Percentiles rank a stretch among this genome's conserved stretches.
Evolutionary conservation across 192 early-diverging fungal genomes (phyloP).

Genomic region (Rhizoclosmatium globosum): DNA sequence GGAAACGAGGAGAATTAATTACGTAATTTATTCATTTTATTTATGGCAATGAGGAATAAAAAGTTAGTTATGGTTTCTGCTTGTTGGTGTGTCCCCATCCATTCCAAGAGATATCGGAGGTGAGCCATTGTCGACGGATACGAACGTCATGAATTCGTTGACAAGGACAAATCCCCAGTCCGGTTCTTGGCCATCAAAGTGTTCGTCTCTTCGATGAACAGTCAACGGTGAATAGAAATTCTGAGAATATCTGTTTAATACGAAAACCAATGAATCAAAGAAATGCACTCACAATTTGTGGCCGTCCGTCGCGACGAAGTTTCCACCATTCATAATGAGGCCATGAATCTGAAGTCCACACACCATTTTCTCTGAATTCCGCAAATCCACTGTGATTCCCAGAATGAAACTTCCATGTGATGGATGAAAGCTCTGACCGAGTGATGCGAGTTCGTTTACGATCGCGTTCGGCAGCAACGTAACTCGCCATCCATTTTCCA

Average conservation of each 20-base stretch:
- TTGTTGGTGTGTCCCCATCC: not conserved
- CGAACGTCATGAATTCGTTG: slow-evolving; percentile 7
- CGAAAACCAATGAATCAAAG: not conserved
- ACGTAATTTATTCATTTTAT: not conserved
- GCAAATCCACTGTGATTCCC: slow-evolving; percentile 3
- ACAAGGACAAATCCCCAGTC: not conserved
- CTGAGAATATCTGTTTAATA: not conserved
- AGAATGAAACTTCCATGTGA: slow-evolving; percentile 9
- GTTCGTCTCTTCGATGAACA: not conserved
- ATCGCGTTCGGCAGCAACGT: slow-evolving; percentile 14
- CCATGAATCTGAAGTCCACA: slow-evolving; percentile 18
- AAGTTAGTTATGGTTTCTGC: not conserved
- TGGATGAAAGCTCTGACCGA: not conserved
- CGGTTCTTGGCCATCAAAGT: not conserved
- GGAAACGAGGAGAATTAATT: too few species aligned
- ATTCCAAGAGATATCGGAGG: slow-evolving; percentile 9
- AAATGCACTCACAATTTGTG: not conserved
- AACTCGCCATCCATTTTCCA: slow-evolving; percentile 16
- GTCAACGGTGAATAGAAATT: slow-evolving; percentile 9
- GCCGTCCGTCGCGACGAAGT: slow-evolving; percentile 6
- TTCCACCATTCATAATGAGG: slow-evolving; percentile 27
- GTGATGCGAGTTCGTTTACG: slow-evolving; percentile 14
- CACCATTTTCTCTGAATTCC: not conserved
- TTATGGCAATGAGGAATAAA: not conserved
- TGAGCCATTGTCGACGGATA: not conserved